These are phyloP conservation scores for Daedaleopsis nitida DNA, from an alignment of 768 basidiomycete species.

Conservation along the genomic window DNA sequence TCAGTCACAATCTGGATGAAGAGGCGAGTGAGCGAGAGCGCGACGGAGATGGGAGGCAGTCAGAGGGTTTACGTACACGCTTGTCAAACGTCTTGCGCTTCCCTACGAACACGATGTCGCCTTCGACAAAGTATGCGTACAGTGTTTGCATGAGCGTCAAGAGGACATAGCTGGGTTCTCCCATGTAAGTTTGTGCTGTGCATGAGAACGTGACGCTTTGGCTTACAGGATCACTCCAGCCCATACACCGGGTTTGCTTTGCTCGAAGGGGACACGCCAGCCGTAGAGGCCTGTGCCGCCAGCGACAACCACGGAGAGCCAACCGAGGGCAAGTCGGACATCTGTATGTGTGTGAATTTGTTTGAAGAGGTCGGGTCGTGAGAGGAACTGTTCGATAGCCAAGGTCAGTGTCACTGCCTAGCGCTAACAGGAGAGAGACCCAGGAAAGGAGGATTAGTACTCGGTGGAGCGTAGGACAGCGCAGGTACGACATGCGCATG, in stretches of 20 bases:
- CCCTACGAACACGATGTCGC: constrained; percentile 83
- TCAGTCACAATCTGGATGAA: constrained; percentile 80
- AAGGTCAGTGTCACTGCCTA: not conserved
- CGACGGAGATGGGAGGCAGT: no score
- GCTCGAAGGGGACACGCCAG: constrained; percentile 86
- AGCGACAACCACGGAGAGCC: constrained; percentile 83
- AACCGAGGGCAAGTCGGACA: constrained; percentile 84
- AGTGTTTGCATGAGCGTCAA: constrained; percentile 73
- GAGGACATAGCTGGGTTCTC: constrained; percentile 61
- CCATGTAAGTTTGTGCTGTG: not conserved
- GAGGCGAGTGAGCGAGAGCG: not conserved
- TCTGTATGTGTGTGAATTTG: constrained; percentile 88
- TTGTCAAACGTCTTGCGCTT: constrained; percentile 90
- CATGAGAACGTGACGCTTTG: not conserved
- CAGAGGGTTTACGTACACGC: constrained; percentile 53
- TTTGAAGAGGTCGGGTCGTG: constrained; percentile 80
- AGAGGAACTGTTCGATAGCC: constrained; percentile 62
- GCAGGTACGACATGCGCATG: not conserved
- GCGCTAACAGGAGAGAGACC: not conserved
- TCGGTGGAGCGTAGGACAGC: not conserved
- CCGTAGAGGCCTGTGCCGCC: constrained; percentile 83
- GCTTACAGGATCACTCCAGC: constrained; percentile 78
- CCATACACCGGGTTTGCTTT: constrained; percentile 80
- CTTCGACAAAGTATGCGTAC: constrained; percentile 87
- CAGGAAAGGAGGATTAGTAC: no score